phyloP scores from a whole-genome alignment of 805 yeast species.

The Cyberlindnera americana region DNA sequence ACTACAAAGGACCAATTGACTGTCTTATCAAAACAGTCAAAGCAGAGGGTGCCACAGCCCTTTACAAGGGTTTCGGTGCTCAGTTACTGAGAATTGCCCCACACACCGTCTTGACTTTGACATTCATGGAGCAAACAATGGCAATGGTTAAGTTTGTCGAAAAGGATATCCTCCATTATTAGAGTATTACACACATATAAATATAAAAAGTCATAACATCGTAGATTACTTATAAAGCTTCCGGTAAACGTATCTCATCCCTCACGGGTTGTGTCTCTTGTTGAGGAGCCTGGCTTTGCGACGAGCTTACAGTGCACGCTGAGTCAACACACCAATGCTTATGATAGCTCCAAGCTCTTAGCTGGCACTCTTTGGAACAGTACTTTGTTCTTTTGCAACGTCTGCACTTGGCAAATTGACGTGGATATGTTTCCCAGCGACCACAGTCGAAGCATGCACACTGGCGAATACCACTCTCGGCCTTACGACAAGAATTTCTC shows the following conservation, averaged over 20 bases:
- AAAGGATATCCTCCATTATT: slow-evolving; percentile 7
- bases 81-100: slow-evolving; percentile 92
- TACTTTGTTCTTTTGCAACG: slow-evolving; percentile 93
- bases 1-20: slow-evolving; percentile 84
- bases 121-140: slow-evolving; percentile 95
- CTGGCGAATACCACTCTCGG: slow-evolving; percentile 87
- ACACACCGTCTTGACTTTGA: slow-evolving; percentile 84
- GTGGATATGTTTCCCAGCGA: slow-evolving; percentile 85
- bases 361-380: slow-evolving; percentile 89
- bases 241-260: slow-evolving; percentile 7
- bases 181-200: no score
- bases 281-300: slow-evolving; percentile 2
- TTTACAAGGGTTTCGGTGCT: slow-evolving; percentile 94
- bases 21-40: slow-evolving; percentile 80
- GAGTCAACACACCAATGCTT: slow-evolving; percentile 79
- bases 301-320: slow-evolving; percentile 6
- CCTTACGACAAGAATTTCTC: slow-evolving; percentile 92
- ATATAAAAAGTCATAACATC: slow-evolving; percentile 8
- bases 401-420: slow-evolving; percentile 93
- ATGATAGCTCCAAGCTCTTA: slow-evolving; percentile 89
- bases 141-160: slow-evolving; percentile 44
- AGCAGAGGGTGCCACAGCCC: slow-evolving; percentile 80
- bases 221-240: slow-evolving; percentile 2
- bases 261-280: slow-evolving; percentile 3
- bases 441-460: slow-evolving; percentile 95